These are phyloP conservation scores for Candida tropicalis DNA, from an alignment of 1,139 yeast genomes.

Conservation along the genomic window DNA sequence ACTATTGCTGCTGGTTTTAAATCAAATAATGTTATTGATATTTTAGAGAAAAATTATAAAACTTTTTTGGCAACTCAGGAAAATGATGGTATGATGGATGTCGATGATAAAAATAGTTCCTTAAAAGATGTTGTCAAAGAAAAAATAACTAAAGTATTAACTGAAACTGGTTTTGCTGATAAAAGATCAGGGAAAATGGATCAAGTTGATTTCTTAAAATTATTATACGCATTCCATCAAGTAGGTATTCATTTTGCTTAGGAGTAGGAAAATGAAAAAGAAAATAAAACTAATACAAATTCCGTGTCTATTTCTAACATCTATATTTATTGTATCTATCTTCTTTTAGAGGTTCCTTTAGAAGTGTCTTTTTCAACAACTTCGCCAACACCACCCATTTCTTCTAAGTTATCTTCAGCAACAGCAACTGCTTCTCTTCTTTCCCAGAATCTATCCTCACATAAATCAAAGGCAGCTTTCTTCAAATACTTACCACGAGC, in stretches of 20 bases:
- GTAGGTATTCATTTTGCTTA: slow-evolving; percentile 96
- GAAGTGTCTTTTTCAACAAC: slow-evolving; percentile 78
- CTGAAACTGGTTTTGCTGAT: slow-evolving; percentile 77
- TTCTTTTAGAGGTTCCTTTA: slow-evolving; percentile 46
- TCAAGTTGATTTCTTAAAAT: slow-evolving; percentile 87
- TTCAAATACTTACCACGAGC: slow-evolving; percentile 92
- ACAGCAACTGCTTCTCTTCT: slow-evolving; percentile 90
- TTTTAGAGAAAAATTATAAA: slow-evolving; percentile 86
- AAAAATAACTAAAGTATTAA: slow-evolving; percentile 66
- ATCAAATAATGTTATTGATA: slow-evolving; percentile 76
- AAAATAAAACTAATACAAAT: neutral
- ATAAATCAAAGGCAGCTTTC: slow-evolving; percentile 84
- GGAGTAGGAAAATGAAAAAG: neutral
- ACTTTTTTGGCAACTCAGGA: slow-evolving; percentile 67
- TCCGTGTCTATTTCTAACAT: neutral
- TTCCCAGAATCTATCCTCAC: slow-evolving; percentile 98
- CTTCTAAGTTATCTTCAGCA: slow-evolving; percentile 88
- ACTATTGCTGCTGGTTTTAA: slow-evolving; percentile 94
- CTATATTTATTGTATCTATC: slow-evolving; percentile 24
- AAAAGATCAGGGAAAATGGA: slow-evolving; percentile 94
- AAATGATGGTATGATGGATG: slow-evolving; percentile 53
- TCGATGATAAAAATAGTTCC: slow-evolving; percentile 46
- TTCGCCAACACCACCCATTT: slow-evolving; percentile 88
- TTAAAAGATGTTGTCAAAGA: slow-evolving; percentile 53
- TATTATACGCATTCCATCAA: slow-evolving; percentile 92